Percentiles rank a stretch among this genome's conserved stretches.
Evolutionary conservation across 2,329 filamentous ascomycete species (phyloP).

Genomic region (Orbilia oligospora): DNA sequence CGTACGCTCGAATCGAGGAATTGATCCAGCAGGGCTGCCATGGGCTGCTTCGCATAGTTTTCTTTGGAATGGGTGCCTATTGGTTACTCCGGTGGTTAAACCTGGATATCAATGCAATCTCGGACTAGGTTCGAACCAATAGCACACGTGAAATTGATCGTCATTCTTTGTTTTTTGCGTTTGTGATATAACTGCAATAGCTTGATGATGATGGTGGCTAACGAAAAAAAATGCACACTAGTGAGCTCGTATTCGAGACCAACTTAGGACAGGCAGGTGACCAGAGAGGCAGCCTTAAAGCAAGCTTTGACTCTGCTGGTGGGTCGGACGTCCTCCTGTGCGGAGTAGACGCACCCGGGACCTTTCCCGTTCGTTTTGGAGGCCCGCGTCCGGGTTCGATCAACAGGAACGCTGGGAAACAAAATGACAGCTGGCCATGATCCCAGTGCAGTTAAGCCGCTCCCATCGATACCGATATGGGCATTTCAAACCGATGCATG

Average conservation of each 20-base stretch:
- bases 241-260: conserved; percentile 50
- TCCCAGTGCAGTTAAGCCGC: conserved; percentile 9
- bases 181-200: conserved; percentile 50
- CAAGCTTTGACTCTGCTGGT: conserved; percentile 27
- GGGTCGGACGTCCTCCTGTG: conserved; percentile 20
- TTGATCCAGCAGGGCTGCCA: conserved; percentile 44
- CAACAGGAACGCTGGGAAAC: conserved; percentile 34
- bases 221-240: conserved; percentile 26
- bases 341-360: conserved; percentile 23
- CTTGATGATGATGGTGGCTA: conserved; percentile 28
- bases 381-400: conserved; percentile 25
- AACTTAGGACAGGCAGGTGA: conserved; percentile 52
- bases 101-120: conserved; percentile 46
- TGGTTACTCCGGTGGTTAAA: conserved; percentile 40
- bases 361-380: background rate
- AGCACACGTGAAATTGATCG: conserved; percentile 45
- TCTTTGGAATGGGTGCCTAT: conserved; percentile 56
- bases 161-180: conserved; percentile 44
- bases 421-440: conserved; percentile 13
- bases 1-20: conserved; percentile 52
- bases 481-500: conserved; percentile 31
- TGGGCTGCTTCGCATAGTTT: conserved; percentile 50
- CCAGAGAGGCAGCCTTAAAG: conserved; percentile 23
- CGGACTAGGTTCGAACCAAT: conserved; percentile 31
- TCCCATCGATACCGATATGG: conserved; percentile 22